Base-by-base conservation (phyloP, 148 eudicot species). In the Vaccinium myrtillus region DNA sequence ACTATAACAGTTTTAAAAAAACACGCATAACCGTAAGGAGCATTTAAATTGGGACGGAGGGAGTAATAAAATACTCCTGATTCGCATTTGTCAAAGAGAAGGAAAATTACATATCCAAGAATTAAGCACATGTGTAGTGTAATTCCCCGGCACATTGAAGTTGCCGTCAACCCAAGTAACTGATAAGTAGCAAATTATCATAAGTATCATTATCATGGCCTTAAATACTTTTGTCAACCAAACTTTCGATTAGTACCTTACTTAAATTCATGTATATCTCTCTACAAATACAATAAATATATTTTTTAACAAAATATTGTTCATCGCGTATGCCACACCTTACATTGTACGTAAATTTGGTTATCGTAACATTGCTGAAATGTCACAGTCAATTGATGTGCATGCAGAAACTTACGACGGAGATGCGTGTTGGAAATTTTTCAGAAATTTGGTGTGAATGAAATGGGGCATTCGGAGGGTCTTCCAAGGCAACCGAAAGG, bases 131-230 rank as follows among this genome's bases (percentile, higher is more conserved):
- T 32, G 43, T 71, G 83, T 84, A 43, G 82, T 18, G 82, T 21
- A 65, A 67, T 51, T 61, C 2, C 23, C 53, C 56, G 78, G 83
- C 83, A 79, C 18, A 84, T 71, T 0, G 78, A 54, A 56, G 63
- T 79, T 84, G 19, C 86, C 56, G 65, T 79, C 79, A 55, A 84
- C 75, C 32, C 36, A 55, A 56, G 77, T 36, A 78, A 84, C 75
- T 13, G 16, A 70, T 65, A 39, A 80, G 50, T 54, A 75, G 74
- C 14, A 53, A 73, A 48, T 43, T 73, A 53, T 21, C 61, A 13
- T 9, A 73, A 48, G 5, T 73, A 53, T 21, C 61, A 13, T 9
- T 21, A 9, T 63, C 21, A 23, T 23, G 81, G 4, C 11, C 25
- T 18, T 43, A 43, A 30, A 30, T 56, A 12, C 49, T 56, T 18